Conservation (phyloP, 1,284 basidiomycete species). For the Athelia sp. region DNA sequence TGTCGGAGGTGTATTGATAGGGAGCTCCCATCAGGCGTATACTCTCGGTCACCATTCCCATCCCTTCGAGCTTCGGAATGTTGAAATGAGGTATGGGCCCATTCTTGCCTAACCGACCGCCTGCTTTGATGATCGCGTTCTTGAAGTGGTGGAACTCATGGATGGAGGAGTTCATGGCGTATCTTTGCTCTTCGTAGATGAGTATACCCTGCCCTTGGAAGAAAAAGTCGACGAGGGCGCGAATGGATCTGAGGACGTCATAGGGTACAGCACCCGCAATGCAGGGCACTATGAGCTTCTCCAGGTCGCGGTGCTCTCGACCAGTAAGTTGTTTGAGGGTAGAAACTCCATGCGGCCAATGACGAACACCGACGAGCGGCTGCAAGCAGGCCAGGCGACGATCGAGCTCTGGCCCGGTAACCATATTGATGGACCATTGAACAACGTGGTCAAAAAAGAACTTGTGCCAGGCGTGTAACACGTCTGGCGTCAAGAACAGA, state of each 20-base stretch:
- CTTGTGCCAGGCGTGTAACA: neutral
- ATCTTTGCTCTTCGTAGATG: neutral
- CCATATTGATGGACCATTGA: neutral
- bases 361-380: neutral
- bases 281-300: neutral
- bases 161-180: neutral
- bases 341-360: neutral
- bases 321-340: neutral
- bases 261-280: neutral
- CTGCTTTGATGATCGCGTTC: neutral
- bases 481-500: neutral
- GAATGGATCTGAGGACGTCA: neutral
- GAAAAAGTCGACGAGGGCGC: neutral
- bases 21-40: neutral
- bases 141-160: constrained; percentile 1
- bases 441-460: neutral
- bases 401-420: neutral
- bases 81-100: neutral
- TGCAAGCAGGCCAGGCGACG: neutral
- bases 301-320: neutral
- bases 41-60: neutral
- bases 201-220: neutral
- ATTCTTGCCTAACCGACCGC: neutral
- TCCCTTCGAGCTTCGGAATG: constrained; percentile 4
- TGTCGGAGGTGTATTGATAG: neutral